phyloP scores from a whole-genome alignment of 2,329 filamentous ascomycete species.

The Torrubiellomyces zombiae region DNA sequence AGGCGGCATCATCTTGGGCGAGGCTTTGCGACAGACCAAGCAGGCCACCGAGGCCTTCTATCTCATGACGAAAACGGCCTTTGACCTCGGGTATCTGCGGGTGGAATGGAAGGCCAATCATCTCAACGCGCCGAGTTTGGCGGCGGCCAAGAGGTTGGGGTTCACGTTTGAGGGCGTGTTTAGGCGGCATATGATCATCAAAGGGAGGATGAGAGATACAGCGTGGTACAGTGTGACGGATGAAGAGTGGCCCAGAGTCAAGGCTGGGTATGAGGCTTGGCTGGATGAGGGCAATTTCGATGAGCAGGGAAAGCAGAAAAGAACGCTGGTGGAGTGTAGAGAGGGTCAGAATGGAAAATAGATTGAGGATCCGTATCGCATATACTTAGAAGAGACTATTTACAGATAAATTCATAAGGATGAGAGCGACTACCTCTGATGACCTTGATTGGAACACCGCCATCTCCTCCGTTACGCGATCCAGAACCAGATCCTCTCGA shows the following conservation, averaged over 20 bases:
- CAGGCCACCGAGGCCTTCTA: conserved; percentile 42
- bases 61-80: conserved; percentile 34
- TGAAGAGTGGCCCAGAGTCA: conserved; percentile 37
- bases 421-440: too few relatives aligned
- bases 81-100: conserved; percentile 36
- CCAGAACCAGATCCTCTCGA: conserved; percentile 24
- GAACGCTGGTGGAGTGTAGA: conserved; percentile 21
- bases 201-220: conserved; percentile 39
- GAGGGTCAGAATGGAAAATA: conserved; percentile 1
- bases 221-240: conserved; percentile 42
- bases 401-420: too few relatives aligned
- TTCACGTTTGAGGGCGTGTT: conserved; percentile 44
- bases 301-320: conserved; percentile 31
- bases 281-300: conserved; percentile 38
- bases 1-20: conserved; percentile 35
- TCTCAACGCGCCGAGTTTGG: conserved; percentile 34
- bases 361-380: too few relatives aligned
- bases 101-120: conserved; percentile 50
- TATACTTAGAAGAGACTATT: too few relatives aligned
- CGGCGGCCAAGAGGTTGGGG: conserved; percentile 39
- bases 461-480: too few relatives aligned
- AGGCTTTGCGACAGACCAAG: conserved; percentile 32
- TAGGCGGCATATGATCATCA: conserved; percentile 42
- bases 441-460: too few relatives aligned
- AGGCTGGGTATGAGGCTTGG: conserved; percentile 35